Conservation (phyloP, 495 filamentous ascomycete species). For the Melanomma pulvis-pyrius region DNA sequence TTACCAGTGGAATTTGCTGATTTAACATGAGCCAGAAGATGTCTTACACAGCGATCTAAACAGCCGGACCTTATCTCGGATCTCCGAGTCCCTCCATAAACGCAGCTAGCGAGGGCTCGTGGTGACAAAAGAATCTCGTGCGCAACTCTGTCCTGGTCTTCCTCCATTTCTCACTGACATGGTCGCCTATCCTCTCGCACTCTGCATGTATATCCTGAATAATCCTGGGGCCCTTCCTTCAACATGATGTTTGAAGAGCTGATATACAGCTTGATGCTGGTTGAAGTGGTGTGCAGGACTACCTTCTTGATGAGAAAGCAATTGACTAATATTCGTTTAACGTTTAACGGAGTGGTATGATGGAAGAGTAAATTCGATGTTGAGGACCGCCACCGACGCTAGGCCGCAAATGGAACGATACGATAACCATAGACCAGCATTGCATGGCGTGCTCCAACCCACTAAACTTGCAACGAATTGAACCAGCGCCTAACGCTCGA, state of each 20-base stretch:
- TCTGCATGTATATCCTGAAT: slow-evolving; percentile 48
- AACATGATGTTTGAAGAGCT: slow-evolving; percentile 41
- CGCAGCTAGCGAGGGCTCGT: slow-evolving; percentile 46
- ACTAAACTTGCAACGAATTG: no score
- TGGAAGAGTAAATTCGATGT: neutral
- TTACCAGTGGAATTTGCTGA: neutral
- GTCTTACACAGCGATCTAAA: slow-evolving; percentile 50
- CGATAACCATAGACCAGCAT: no score
- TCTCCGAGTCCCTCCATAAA: slow-evolving; percentile 40
- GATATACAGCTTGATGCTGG: slow-evolving; percentile 44
- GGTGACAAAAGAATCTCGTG: slow-evolving; percentile 48
- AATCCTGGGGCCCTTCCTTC: slow-evolving; percentile 47
- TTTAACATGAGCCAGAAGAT: neutral
- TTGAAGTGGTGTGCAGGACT: slow-evolving; percentile 48
- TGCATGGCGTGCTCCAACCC: no score
- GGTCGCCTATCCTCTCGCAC: slow-evolving; percentile 44
- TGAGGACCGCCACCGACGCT: neutral
- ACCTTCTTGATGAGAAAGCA: slow-evolving; percentile 49
- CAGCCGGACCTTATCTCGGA: slow-evolving; percentile 50
- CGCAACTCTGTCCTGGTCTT: slow-evolving; percentile 50
- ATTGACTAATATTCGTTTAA: neutral
- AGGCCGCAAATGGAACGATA: no score
- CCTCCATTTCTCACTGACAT: slow-evolving; percentile 51
- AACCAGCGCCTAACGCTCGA: no score
- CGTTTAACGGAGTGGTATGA: neutral